These are phyloP conservation scores for Colletotrichum cordylinicola DNA, from an alignment of 2,329 filamentous ascomycete species.

Conservation along the genomic window DNA sequence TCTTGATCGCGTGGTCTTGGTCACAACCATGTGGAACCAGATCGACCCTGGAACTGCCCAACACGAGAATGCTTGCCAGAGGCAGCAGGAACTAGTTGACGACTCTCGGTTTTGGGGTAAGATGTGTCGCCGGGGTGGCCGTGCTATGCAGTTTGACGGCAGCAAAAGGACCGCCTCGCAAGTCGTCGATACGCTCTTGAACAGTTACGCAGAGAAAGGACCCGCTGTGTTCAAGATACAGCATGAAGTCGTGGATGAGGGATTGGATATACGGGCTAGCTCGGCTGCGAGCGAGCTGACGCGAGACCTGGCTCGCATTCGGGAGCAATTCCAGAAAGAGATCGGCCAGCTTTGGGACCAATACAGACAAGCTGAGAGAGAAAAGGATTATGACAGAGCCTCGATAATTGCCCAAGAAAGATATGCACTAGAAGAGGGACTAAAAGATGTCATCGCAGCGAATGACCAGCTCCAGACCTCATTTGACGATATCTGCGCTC, in stretches of 20 bases:
- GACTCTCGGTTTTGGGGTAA: background rate
- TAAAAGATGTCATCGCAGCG: no score
- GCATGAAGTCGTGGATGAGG: background rate
- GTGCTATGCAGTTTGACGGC: background rate
- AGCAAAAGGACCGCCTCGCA: background rate
- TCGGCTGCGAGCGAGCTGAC: background rate
- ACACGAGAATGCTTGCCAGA: background rate
- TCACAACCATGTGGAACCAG: no score
- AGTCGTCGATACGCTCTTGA: rapidly evolving
- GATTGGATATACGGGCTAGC: background rate
- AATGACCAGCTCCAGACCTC: no score
- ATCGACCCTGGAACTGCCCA: background rate
- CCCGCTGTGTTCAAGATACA: background rate
- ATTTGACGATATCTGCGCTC: no score
- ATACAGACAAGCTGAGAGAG: background rate
- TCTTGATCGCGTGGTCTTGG: no score
- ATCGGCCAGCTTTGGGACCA: background rate
- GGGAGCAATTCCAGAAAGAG: background rate
- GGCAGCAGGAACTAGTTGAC: rapidly evolving
- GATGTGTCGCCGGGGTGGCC: background rate
- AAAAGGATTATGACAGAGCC: background rate
- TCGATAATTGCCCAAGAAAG: background rate
- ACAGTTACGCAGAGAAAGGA: background rate
- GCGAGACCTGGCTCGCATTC: background rate
- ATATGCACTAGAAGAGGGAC: background rate